Percentiles rank a stretch among this genome's conserved stretches.
Conservation (phyloP, 176 grass and related monocot species). For the Aegilops sharonensis region DNA sequence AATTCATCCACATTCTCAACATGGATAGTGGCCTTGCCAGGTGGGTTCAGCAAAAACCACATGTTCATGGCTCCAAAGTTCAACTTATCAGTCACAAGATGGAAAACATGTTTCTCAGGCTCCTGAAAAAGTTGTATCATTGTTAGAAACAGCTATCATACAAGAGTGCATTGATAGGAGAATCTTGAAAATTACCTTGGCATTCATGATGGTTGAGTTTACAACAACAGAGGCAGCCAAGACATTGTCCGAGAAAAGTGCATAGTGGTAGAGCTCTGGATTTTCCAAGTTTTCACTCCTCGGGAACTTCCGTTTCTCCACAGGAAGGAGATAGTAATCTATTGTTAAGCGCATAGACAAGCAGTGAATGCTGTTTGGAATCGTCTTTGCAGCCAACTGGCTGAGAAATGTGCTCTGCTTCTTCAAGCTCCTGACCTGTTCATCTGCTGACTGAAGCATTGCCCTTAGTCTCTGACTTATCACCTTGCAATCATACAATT, state of each 20-base stretch:
- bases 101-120: constrained; percentile 97
- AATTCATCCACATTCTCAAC: constrained; percentile 99
- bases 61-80: constrained; percentile 99
- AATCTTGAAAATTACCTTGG: constrained; percentile 57
- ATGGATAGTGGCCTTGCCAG: constrained; percentile 90
- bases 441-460: constrained; percentile 97
- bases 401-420: constrained; percentile 97
- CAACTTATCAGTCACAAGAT: constrained; percentile 98
- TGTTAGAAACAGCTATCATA: background rate
- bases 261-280: constrained; percentile 87
- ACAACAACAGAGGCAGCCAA: constrained; percentile 96
- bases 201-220: constrained; percentile 98
- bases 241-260: constrained; percentile 97
- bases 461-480: constrained; percentile 79
- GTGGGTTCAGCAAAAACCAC: constrained; percentile 98
- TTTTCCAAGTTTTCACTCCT: constrained; percentile 88
- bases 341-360: constrained; percentile 92
- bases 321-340: constrained; percentile 88
- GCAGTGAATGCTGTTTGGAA: constrained; percentile 97
- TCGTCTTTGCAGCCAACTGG: constrained; percentile 97
- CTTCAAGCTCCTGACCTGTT: constrained; percentile 94
- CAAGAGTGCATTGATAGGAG: background rate
- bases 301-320: constrained; percentile 69
- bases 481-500: constrained; percentile 78
- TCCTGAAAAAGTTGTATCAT: constrained; percentile 50